Evolutionary conservation across 257 asterid genomes (phyloP).

Genomic region (Linderniella brevidens): DNA sequence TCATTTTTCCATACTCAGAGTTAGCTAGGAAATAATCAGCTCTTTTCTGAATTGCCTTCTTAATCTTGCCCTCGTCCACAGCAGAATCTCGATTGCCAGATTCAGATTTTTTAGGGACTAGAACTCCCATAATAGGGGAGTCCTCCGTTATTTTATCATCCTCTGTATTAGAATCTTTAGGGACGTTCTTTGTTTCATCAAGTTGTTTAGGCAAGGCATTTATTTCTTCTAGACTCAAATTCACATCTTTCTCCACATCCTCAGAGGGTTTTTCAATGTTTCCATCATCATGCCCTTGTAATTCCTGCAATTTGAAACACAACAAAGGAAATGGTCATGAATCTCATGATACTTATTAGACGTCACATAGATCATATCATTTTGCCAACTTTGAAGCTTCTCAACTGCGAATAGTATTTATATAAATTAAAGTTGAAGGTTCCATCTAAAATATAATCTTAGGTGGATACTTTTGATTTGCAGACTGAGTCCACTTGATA

Average conservation of each 20-base stretch:
- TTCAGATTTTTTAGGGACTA: slow-evolving; percentile 35
- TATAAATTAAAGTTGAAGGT: no score
- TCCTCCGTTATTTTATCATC: slow-evolving; percentile 49
- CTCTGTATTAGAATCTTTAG: slow-evolving; percentile 19
- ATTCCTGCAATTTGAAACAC: slow-evolving; percentile 32
- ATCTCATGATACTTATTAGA: neutral
- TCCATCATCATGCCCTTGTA: slow-evolving; percentile 30
- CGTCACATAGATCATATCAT: neutral
- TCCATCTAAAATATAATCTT: no score
- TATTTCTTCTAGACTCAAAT: slow-evolving; percentile 20
- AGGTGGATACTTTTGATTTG: no score
- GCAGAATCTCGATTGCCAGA: slow-evolving; percentile 24
- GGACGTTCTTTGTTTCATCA: slow-evolving; percentile 25
- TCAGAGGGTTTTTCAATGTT: slow-evolving; percentile 19
- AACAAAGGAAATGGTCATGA: slow-evolving; percentile 2
- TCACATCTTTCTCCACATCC: slow-evolving; percentile 14
- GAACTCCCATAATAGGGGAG: slow-evolving; percentile 85
- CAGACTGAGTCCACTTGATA: no score
- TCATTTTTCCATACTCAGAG: slow-evolving; percentile 34
- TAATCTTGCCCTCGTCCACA: slow-evolving; percentile 38
- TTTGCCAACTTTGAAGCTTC: no score
- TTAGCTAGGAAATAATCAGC: slow-evolving; percentile 59
- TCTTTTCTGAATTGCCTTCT: slow-evolving; percentile 58
- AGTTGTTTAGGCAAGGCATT: slow-evolving; percentile 20
- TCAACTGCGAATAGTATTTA: no score